Evolutionary conservation across 1,284 basidiomycete genomes (phyloP), one percentile per base, ranked within the genome.

Genomic region (Melampsora occidentalis): DNA sequence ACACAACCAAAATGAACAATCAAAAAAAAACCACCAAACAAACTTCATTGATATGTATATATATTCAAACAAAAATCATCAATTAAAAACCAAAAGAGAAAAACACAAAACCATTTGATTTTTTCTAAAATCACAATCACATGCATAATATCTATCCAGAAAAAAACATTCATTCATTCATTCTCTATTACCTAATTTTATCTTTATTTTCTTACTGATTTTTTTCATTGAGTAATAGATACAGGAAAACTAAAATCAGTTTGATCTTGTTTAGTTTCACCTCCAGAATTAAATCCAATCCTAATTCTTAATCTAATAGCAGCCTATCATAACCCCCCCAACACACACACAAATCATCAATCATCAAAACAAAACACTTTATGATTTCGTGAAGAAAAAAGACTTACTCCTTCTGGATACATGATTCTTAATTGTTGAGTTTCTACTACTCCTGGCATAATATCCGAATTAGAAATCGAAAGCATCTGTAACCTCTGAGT

Each of bases 401-500:
- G 5, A 88, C 92, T 85, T 81, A 95, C 94, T 35, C 93, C 94
- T 4, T 87, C 87, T 7, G 93, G 93, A 9, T 92, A 93, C 69
- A 94, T 87, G 39, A 99, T 89, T 12, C 94, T 88, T 90, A 99
- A 90, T 81, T 96, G 93, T 83, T 99, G 97, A 20, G 94, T 97
- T 84, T 97, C 96, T 22, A 88, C 88, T 10, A 88, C 84, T 0
- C 93, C 94, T 0, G 93, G 90, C 18, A 84, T 85, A 31, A 99
- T 86, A 71, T 89, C 89, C 12, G 90, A 85, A 83, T 90, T 94
- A 9, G 93, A 94, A 90, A 99, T 98, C 5, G 96, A 93, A 77
- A 94, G 87, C 96, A 99, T 99, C 83, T 98, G 95, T 77, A 99
- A 84, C 83, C 97, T 95, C 85, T 98, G 96, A 0, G 94, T 94